Base-by-base conservation (phyloP, 2,329 filamentous ascomycete species). In the Ascosphaera acerosa region DNA sequence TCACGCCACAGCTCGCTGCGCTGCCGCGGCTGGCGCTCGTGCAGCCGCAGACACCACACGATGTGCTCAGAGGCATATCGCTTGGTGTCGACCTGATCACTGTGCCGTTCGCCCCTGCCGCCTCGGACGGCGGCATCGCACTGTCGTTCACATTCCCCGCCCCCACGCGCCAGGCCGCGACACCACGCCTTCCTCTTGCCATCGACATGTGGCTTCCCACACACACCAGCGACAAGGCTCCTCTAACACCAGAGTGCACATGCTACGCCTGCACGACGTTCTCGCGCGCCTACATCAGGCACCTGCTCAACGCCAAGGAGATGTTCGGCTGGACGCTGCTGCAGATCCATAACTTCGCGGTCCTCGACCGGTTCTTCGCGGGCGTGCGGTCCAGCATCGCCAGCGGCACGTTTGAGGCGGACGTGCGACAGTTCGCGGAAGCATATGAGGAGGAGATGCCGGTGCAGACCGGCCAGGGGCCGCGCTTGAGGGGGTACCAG, bases 281-380 rank as follows among this genome's bases (percentile, higher is more conserved):
- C 49, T 80, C 91, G 51, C 61, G 73, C 31, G 84, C 87, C 0
- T 97, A 77, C 50, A 46, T 97, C 20, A 74, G 81, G 39, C 87
- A 97, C 49, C 62, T 94, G 1, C 65, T 97, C 4, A 62, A 68
- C 29, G 81, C 87, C 1, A 89, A 82, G 45, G 87, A 97, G 52
- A 94, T 97, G 87, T 67, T 92, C 3, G 84, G 75, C 15, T 97
- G 87, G 87, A 76, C 74, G 0, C 61, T 97, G 5, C 60, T 97
- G 5, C 84, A 94, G 49, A 63, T 91, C 3, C 87, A 97, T 54
- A 97, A 97, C 48, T 71, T 89, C 47, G 62, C 70, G 36, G 54
- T 75, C 5, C 51, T 90, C 32, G 62, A 66, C 29, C 43, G 54
- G 0, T 91, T 94, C 55, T 91, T 94, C 49, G 50, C 56, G 0